Conservation (phyloP, 768 basidiomycete species). For the Tulasnella calospora region DNA sequence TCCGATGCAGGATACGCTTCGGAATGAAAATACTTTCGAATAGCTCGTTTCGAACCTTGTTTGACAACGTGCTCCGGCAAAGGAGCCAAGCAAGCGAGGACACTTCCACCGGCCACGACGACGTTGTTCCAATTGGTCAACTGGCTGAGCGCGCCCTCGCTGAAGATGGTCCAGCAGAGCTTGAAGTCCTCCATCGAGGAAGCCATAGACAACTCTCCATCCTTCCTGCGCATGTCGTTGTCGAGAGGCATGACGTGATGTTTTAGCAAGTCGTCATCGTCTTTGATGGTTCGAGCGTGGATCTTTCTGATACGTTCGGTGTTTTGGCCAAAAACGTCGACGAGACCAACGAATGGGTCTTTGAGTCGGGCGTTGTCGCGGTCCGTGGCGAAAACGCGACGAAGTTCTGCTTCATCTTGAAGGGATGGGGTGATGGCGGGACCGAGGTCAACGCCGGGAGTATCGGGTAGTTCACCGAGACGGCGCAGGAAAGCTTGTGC, state of each 20-base stretch:
- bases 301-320: conserved; percentile 48
- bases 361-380: conserved; percentile 44
- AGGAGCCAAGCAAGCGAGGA: conserved; percentile 54
- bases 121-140: conserved; percentile 57
- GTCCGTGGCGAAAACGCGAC: conserved; percentile 54
- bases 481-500: conserved; percentile 10
- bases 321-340: conserved; percentile 51
- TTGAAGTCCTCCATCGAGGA: conserved; percentile 53
- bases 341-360: conserved; percentile 53
- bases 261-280: conserved; percentile 44
- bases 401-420: conserved; percentile 52
- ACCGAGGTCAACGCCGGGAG: conserved; percentile 41
- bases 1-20: conserved; percentile 56
- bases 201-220: conserved; percentile 50
- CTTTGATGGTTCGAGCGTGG: conserved; percentile 47
- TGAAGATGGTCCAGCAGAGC: conserved; percentile 60
- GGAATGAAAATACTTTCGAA: conserved; percentile 55
- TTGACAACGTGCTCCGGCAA: conserved; percentile 46
- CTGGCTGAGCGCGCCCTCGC: conserved; percentile 57
- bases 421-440: conserved; percentile 50
- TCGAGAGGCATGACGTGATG: conserved; percentile 55
- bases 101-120: conserved; percentile 56
- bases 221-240: conserved; percentile 43
- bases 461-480: neutral
- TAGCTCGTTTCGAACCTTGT: conserved; percentile 47